These are phyloP conservation scores for Quercus phellos DNA, from an alignment of 331 rosid species.

Conservation along the genomic window DNA sequence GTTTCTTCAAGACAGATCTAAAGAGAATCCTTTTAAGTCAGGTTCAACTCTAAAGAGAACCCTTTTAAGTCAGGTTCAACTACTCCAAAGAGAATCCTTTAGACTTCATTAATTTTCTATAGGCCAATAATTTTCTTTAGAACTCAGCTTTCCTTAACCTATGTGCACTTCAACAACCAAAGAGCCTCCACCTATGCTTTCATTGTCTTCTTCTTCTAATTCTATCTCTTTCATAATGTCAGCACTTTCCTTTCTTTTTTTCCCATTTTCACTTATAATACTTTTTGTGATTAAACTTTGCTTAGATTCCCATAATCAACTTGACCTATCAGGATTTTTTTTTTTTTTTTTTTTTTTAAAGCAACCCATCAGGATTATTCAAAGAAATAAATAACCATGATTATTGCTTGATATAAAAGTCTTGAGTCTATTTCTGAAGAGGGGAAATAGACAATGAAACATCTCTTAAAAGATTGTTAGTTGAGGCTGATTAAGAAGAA, in stretches of 20 bases:
- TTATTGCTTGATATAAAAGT: background rate
- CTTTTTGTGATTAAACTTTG: background rate
- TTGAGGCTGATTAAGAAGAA: background rate
- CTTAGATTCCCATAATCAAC: background rate
- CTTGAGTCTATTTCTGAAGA: background rate
- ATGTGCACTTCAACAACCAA: slow-evolving; percentile 10
- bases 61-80: slow-evolving; percentile 13
- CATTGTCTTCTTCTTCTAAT: slow-evolving; percentile 5
- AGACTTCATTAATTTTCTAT: background rate
- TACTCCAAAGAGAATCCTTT: background rate
- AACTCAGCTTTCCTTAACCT: slow-evolving; percentile 24
- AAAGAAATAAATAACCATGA: background rate
- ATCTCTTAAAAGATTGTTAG: background rate
- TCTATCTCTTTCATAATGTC: background rate
- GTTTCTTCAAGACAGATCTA: slow-evolving; percentile 28
- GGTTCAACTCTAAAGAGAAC: slow-evolving; percentile 27
- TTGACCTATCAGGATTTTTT: background rate
- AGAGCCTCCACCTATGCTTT: slow-evolving; percentile 33
- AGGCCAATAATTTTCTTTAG: slow-evolving; percentile 8
- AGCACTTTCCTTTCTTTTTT: background rate
- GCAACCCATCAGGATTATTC: no score
- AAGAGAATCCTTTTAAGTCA: slow-evolving; percentile 26
- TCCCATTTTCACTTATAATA: background rate
- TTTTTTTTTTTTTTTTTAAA: no score
- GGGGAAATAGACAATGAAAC: background rate